Evolutionary conservation across 192 early-diverging fungal genomes (phyloP).

Genomic region (Coemansia sp.): DNA sequence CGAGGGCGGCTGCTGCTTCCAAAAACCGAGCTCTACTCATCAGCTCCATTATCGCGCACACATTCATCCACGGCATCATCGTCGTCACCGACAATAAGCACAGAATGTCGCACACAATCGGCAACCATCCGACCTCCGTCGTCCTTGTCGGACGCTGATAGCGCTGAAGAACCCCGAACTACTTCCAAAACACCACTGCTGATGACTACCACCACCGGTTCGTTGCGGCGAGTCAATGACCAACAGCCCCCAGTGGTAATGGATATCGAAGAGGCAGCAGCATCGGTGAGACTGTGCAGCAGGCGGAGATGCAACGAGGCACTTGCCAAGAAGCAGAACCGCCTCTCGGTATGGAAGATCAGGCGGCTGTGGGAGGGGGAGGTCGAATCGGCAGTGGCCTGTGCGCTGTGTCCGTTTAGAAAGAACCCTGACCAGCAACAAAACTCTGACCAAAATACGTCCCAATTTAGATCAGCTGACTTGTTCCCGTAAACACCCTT

Average conservation of each 20-base stretch:
- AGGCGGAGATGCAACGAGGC: background rate
- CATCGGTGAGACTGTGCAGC: too few species aligned
- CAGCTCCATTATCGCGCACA: background rate
- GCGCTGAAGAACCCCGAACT: background rate
- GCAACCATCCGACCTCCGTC: background rate
- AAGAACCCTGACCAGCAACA: background rate
- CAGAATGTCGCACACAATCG: background rate
- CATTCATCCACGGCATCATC: background rate
- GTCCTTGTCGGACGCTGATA: background rate
- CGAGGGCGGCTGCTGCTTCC: slow-evolving; percentile 14
- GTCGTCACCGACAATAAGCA: background rate
- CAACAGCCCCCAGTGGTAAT: background rate
- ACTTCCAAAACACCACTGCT: too few species aligned
- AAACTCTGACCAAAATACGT: too few species aligned
- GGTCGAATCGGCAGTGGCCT: background rate
- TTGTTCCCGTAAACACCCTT: too few species aligned
- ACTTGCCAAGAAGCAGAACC: too few species aligned
- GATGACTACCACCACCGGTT: background rate
- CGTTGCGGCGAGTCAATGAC: background rate
- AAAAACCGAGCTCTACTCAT: slow-evolving; percentile 24
- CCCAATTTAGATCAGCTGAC: too few species aligned
- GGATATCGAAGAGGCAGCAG: background rate
- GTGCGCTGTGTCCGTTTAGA: background rate
- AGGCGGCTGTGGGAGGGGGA: background rate
- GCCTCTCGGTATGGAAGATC: too few species aligned